Evolutionary conservation across 2,329 filamentous ascomycete species (phyloP).

Genomic region (Zasmidium angulare): DNA sequence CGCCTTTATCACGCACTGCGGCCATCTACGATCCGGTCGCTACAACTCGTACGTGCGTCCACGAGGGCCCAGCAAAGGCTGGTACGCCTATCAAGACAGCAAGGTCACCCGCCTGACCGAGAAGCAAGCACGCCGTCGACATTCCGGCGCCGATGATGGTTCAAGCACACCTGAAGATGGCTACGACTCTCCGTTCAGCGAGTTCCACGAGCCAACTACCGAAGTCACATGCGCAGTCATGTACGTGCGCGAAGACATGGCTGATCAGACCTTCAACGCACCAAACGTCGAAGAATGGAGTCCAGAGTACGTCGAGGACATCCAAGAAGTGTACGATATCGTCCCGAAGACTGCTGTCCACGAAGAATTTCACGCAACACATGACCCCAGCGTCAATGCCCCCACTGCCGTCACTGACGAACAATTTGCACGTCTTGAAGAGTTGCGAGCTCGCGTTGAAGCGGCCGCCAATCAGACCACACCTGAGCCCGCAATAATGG

Average conservation of each 20-base stretch:
- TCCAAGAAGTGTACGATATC: neutral
- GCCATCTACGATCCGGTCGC: conserved; percentile 56
- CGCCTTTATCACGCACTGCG: conserved; percentile 61
- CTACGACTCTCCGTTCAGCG: conserved; percentile 23
- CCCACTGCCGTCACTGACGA: neutral
- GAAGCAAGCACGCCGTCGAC: conserved; percentile 51
- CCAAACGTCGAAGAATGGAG: conserved; percentile 17
- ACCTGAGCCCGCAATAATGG: conserved; percentile 38
- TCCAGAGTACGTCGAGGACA: conserved; percentile 1
- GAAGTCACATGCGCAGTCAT: conserved; percentile 29
- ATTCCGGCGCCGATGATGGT: conserved; percentile 20
- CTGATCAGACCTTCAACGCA: conserved; percentile 13
- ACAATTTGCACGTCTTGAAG: neutral
- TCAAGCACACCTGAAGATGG: conserved; percentile 12
- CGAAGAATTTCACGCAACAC: conserved; percentile 4
- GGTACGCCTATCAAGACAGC: conserved; percentile 58
- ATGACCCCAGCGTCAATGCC: neutral
- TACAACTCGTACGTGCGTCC: conserved; percentile 63
- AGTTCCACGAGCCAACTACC: conserved; percentile 11
- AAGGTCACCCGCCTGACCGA: conserved; percentile 57
- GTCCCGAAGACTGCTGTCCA: conserved; percentile 15
- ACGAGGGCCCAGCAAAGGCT: conserved; percentile 54
- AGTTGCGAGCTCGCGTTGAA: neutral
- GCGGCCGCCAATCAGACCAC: conserved; percentile 9
- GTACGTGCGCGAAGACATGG: conserved; percentile 26